These are phyloP conservation scores for Fraxinus floribunda DNA, from an alignment of 305 asterid genomes.

Conservation along the genomic window DNA sequence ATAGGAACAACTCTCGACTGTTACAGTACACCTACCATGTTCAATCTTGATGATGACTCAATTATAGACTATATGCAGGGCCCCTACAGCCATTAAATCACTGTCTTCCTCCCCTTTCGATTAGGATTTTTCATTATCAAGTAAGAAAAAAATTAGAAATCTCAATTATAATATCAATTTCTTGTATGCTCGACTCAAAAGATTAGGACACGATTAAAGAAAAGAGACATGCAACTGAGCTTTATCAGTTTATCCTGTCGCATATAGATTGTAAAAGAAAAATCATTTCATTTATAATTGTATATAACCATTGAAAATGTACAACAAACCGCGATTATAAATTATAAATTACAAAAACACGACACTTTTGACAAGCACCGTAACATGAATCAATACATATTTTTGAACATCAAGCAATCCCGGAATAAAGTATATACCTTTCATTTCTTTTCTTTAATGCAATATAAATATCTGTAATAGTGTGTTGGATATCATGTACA, in stretches of 20 bases:
- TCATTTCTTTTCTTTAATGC: conserved; percentile 27
- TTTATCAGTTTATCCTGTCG: neutral
- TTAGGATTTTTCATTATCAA: neutral
- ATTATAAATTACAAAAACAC: neutral
- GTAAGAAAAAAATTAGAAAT: neutral
- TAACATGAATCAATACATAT: conserved; percentile 26
- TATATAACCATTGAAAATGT: neutral
- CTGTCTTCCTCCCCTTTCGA: neutral
- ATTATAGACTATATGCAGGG: neutral
- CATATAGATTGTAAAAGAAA: neutral
- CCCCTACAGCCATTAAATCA: neutral
- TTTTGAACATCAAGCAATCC: conserved; percentile 28
- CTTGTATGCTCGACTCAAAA: neutral
- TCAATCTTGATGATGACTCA: neutral
- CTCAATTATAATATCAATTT: neutral
- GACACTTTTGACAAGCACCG: neutral
- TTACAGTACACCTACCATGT: neutral
- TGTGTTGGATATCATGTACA: conserved; percentile 45
- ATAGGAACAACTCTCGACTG: neutral
- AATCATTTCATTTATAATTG: neutral
- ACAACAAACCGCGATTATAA: neutral
- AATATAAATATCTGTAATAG: conserved; percentile 31
- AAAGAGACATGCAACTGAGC: neutral
- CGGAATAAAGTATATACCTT: conserved; percentile 37
- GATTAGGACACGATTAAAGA: neutral